Percentiles rank a stretch among this genome's conserved stretches.
Conservation (phyloP, 1,284 basidiomycete genomes). For the Moesziomyces globuligerus region DNA sequence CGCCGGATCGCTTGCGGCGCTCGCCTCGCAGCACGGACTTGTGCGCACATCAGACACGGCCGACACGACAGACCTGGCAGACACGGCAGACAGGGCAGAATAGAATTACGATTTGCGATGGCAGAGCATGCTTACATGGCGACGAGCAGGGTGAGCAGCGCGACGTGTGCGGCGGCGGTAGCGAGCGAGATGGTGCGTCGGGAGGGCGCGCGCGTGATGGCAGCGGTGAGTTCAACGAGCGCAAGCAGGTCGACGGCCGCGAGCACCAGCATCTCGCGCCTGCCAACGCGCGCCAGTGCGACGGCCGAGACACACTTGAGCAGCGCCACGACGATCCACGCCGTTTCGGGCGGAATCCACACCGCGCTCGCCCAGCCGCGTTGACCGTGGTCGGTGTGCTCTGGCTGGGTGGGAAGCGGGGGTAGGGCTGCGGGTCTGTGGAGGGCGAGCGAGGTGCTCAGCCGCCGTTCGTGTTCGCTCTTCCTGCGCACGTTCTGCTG, state of each 20-base stretch:
- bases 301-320: constrained; percentile 15
- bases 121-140: too few species aligned
- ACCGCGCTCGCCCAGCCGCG: too few species aligned
- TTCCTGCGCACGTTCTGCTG: not conserved
- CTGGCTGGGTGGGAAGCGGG: not conserved
- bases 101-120: not conserved
- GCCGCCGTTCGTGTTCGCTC: not conserved
- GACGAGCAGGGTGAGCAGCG: not conserved
- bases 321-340: constrained; percentile 3
- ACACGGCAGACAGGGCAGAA: too few species aligned
- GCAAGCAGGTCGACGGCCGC: not conserved
- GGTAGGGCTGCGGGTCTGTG: constrained; percentile 21
- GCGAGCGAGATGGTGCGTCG: not conserved
- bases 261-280: not conserved
- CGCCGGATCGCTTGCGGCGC: not conserved
- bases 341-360: not conserved
- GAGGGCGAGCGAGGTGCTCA: constrained; percentile 18
- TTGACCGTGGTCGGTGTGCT: not conserved
- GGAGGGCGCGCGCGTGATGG: not conserved
- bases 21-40: constrained; percentile 5
- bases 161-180: not conserved
- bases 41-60: not conserved
- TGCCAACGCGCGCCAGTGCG: not conserved
- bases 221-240: not conserved
- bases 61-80: too few species aligned